Evolutionary conservation across 176 grass and related monocot genomes (phyloP).

Genomic region (Oryza officinalis): DNA sequence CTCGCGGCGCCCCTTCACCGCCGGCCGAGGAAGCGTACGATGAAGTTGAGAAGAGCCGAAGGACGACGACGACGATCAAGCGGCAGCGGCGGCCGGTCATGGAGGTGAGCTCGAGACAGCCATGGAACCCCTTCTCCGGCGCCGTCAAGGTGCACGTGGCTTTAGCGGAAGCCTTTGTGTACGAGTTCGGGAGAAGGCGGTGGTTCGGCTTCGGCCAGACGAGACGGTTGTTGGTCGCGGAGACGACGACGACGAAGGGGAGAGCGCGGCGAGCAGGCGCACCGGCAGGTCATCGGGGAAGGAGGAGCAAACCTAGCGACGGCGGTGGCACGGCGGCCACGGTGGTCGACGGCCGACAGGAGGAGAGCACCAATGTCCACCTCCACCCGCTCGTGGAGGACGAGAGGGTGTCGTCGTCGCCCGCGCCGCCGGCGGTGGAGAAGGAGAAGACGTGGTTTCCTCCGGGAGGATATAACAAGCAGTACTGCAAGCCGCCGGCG

Average conservation of each 20-base stretch:
- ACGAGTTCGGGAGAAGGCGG: background rate
- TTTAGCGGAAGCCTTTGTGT: background rate
- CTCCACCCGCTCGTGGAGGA: background rate
- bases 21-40: background rate
- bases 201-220: background rate
- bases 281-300: background rate
- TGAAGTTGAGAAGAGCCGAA: background rate
- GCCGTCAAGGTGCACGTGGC: background rate
- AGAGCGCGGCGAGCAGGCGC: background rate
- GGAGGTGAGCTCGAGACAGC: background rate
- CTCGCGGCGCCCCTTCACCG: background rate
- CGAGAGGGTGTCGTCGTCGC: background rate
- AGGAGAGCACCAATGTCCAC: too few relatives aligned
- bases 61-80: background rate
- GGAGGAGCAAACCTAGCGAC: background rate
- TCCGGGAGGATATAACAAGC: background rate
- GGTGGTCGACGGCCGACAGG: too few relatives aligned
- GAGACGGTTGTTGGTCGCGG: background rate
- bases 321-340: too few relatives aligned
- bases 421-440: background rate
- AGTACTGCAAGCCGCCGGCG: background rate
- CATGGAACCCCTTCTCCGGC: background rate
- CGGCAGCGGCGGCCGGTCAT: background rate
- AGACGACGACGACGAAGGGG: background rate
- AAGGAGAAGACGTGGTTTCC: background rate